These are phyloP conservation scores for Clavispora asparagi DNA, from an alignment of 805 yeast genomes.

Conservation along the genomic window DNA sequence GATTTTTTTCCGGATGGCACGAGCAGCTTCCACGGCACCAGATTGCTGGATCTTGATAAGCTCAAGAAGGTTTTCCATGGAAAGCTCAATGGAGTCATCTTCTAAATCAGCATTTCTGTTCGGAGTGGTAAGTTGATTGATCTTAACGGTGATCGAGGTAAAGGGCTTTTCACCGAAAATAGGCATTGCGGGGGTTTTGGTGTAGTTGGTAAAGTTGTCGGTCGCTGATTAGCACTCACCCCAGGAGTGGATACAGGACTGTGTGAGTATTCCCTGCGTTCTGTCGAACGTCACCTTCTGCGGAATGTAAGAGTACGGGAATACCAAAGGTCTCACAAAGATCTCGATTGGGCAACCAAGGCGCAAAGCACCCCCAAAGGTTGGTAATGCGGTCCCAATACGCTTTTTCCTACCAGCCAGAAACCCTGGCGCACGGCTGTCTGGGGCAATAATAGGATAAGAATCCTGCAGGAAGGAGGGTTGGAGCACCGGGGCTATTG, in stretches of 20 bases:
- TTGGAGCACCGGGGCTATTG: too few relatives aligned
- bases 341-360: too few relatives aligned
- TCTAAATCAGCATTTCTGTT: slow-evolving; percentile 35
- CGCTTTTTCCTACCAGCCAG: too few relatives aligned
- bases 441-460: not conserved
- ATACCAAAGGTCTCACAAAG: too few relatives aligned
- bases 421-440: too few relatives aligned
- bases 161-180: slow-evolving; percentile 59
- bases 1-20: slow-evolving; percentile 82
- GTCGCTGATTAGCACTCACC: not conserved
- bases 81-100: slow-evolving; percentile 34
- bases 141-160: slow-evolving; percentile 63
- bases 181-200: slow-evolving; percentile 16
- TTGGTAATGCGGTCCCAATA: too few relatives aligned
- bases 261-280: not conserved
- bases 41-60: slow-evolving; percentile 37
- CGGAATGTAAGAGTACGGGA: too few relatives aligned
- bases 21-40: slow-evolving; percentile 70
- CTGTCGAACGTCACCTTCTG: too few relatives aligned
- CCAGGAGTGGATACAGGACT: not conserved
- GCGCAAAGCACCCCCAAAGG: too few relatives aligned
- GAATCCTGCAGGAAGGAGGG: too few relatives aligned
- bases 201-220: not conserved
- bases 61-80: slow-evolving; percentile 55
- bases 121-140: slow-evolving; percentile 47